Base-by-base conservation (phyloP, 495 filamentous ascomycete genomes). In the Penicillium desertorum region DNA sequence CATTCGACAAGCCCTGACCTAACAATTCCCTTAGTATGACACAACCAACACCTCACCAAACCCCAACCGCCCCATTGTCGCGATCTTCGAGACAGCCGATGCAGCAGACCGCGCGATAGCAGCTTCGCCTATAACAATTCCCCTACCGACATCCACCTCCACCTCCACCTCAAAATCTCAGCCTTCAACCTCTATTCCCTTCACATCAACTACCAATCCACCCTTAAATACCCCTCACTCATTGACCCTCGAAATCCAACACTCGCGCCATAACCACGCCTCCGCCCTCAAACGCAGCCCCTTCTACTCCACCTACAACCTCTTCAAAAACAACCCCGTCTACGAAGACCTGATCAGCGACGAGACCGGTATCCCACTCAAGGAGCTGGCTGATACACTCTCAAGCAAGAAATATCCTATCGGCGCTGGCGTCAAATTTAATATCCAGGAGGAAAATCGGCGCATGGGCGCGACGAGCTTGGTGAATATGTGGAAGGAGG, bases 11-110 rank as follows among this genome's bases (percentile, higher is more conserved):
- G 25, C 9, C 14, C 23, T 4, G 10, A 44, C 4, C 54, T 56
- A 37, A 64, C 17, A 9, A 20, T 22, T 23, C 1, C 1, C 29
- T 16, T 25, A 62, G 58, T 65, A 65, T 27, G 59, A 66, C 50
- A 57, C 60, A 25, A 43, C 27, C 11, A 57, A 65, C 22, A 58
- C 42, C 19, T 59, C 57, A 20, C 23, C 53, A 34, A 62, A 54
- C 20, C 10, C 17, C n/a, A 58, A 59, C 25, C 59, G 59, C 0
- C 55, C 58, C 0, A 67, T 69, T 11, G 41, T 71, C 10, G 74
- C 71, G 14, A 73, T 78, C 27, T 78, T 73, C 62, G 76, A 74
- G 19, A 61, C 68, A 17, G 11, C 60, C 45, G 59, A 67, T 12
- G 62, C 76, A 25, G 76, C 76, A 7, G 17, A 62, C 9, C 56